These are phyloP conservation scores for Talinum fruticosum DNA, from an alignment of 148 eudicot genomes.

Conservation along the genomic window DNA sequence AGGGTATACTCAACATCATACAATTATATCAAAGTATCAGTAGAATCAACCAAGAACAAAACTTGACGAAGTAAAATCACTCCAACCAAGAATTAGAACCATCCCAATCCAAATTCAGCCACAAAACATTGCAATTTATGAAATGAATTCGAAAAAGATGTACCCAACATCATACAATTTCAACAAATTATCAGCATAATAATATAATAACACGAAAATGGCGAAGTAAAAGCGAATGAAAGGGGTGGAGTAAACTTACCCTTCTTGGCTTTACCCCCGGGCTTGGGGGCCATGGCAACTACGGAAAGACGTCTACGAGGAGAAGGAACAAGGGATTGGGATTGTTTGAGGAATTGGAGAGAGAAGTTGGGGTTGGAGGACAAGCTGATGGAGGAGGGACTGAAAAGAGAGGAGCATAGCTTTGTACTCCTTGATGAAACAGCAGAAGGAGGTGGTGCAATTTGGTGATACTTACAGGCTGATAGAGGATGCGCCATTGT, in stretches of 20 bases:
- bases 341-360: constrained; percentile 29
- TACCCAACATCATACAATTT: not conserved
- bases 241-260: constrained; percentile 27
- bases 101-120: not conserved
- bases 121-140: not conserved
- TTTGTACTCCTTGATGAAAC: constrained; percentile 4
- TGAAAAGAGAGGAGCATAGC: constrained; percentile 26
- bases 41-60: not conserved
- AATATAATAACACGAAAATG: not conserved
- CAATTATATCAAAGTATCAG: not conserved
- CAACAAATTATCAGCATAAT: not conserved
- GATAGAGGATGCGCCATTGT: constrained; percentile 33
- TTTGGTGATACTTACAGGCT: constrained; percentile 6
- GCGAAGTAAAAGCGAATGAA: not conserved
- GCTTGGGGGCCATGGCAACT: constrained; percentile 75
- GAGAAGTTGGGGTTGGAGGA: constrained; percentile 38
- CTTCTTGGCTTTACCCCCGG: constrained; percentile 70
- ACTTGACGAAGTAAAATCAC: constrained; percentile 77
- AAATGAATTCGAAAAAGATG: too few species aligned
- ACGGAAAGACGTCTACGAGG: constrained; percentile 46
- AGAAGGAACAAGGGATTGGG: constrained; percentile 12
- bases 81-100: constrained; percentile 54
- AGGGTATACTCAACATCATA: not conserved
- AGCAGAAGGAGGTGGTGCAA: not conserved
- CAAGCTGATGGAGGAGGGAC: constrained; percentile 18